Base-by-base conservation (phyloP, 371 early-diverging fungal species). In the Syncephalastrum contaminatum region DNA sequence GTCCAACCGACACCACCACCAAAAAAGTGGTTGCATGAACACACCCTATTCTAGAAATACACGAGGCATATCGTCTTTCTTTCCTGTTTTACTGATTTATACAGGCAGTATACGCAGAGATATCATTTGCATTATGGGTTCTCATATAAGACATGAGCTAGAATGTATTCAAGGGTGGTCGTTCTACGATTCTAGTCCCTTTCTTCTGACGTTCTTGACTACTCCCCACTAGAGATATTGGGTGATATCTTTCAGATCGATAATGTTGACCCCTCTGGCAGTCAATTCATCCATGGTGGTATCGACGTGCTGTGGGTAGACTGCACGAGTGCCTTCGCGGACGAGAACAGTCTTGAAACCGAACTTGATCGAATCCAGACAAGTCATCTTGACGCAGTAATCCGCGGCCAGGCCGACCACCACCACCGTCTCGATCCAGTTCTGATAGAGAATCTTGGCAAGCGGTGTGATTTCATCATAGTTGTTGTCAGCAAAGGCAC, bases 401-500 rank as follows among this genome's bases (percentile, higher is more conserved):
- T 77, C 74, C 0, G 72, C 58, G 8, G 78, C 78, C 16, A 73
- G 46, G 2, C 77, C 74, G 18, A 69, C 70, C 0, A 77, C 48
- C 16, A 64, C 51, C 12, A 73, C 69, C 0, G 58, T 67, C 0
- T 74, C 70, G 12, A 77, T 57, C 30, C 41, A 24, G 8, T 69
- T 51, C 22, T 70, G 70, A 45, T 72, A 67, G 0, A 77, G 52
- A 19, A 61, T 56, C 49, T 72, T 72, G 20, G 74, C 60, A 16
- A 77, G 42, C 15, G 44, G 7, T 1, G 74, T 77, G 3, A 72
- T 68, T 44, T 70, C 63, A 22, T 56, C 56, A 19, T 74, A 72
- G n/a, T 68, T 53, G 22, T 73, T 77, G 39, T 77, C 74, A 1
- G 72, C 69, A 54, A 77, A 77, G 0, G 54, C 74, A 54, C 78